Conservation (phyloP, 192 early-diverging fungal genomes). For the Hyaloraphidium curvatum region DNA sequence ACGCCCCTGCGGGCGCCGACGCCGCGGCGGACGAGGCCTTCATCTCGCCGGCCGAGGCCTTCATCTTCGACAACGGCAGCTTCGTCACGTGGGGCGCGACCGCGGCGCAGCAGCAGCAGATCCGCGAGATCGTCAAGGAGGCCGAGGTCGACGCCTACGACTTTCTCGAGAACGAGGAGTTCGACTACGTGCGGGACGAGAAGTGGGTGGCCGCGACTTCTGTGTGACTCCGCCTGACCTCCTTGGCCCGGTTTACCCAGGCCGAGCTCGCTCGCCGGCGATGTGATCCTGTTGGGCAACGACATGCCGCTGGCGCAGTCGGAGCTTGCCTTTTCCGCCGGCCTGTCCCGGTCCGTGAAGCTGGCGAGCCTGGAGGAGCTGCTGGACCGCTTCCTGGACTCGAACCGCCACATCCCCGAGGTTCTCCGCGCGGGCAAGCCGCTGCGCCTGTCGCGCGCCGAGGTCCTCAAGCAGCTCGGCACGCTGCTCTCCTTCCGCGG, state of each 20-base stretch:
- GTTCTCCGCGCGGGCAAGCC: slow-evolving; percentile 23
- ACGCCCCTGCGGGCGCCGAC: neutral
- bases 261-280: slow-evolving; percentile 19
- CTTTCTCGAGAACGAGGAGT: slow-evolving; percentile 25
- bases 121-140: slow-evolving; percentile 19
- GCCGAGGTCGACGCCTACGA: slow-evolving; percentile 21
- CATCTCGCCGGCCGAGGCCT: slow-evolving; percentile 15
- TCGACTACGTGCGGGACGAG: slow-evolving; percentile 21
- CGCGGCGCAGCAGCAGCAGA: slow-evolving; percentile 14
- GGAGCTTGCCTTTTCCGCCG: slow-evolving; percentile 35
- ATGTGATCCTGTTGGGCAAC: slow-evolving; percentile 28
- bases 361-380: slow-evolving; percentile 29
- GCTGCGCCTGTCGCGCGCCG: slow-evolving; percentile 19
- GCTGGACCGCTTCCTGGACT: slow-evolving; percentile 27
- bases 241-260: slow-evolving; percentile 1
- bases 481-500: slow-evolving; percentile 28
- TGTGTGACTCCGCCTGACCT: neutral
- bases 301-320: slow-evolving; percentile 20
- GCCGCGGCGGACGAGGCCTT: neutral
- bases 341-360: slow-evolving; percentile 31
- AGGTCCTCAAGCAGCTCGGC: slow-evolving; percentile 28
- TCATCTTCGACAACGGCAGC: slow-evolving; percentile 28
- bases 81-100: slow-evolving; percentile 35
- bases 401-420: slow-evolving; percentile 22
- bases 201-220: neutral